These are phyloP conservation scores for Acacia acuminata DNA, from an alignment of 306 rosid species.

Conservation along the genomic window DNA sequence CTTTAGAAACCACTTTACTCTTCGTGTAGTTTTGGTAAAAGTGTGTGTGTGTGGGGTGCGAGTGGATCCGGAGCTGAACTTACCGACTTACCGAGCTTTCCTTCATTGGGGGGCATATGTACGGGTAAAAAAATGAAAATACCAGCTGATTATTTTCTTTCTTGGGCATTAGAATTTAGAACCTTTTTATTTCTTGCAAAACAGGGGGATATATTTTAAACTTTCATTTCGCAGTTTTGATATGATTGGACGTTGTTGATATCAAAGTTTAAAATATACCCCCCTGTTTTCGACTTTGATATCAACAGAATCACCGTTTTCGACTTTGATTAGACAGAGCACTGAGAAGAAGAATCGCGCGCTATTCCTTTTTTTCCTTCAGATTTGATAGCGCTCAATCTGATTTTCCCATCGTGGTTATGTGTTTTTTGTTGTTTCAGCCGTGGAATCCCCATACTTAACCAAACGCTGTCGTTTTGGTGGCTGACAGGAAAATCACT, in stretches of 20 bases:
- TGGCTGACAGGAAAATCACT: too few species aligned
- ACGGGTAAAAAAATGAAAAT: background rate
- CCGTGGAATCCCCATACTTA: too few species aligned
- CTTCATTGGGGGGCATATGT: conserved; percentile 1
- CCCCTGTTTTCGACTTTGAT: too few species aligned
- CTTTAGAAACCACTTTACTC: background rate
- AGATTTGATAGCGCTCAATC: too few species aligned
- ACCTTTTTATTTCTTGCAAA: background rate
- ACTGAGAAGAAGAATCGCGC: too few species aligned
- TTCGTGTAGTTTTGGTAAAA: background rate
- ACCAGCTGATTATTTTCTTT: background rate
- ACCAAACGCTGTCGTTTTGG: too few species aligned
- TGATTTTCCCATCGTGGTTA: too few species aligned
- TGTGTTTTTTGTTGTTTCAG: too few species aligned
- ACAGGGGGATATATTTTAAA: background rate
- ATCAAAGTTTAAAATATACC: too few species aligned
- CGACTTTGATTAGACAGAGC: too few species aligned
- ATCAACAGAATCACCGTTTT: too few species aligned
- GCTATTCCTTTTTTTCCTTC: too few species aligned
- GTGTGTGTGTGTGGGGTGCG: background rate
- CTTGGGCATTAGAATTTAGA: background rate
- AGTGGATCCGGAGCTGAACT: background rate
- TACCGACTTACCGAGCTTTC: background rate
- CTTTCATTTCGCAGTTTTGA: conserved; percentile 17
- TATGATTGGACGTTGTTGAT: conserved; percentile 45